phyloP scores from a whole-genome alignment of 2,329 filamentous ascomycete genomes.

The Alternaria tenuissima region DNA sequence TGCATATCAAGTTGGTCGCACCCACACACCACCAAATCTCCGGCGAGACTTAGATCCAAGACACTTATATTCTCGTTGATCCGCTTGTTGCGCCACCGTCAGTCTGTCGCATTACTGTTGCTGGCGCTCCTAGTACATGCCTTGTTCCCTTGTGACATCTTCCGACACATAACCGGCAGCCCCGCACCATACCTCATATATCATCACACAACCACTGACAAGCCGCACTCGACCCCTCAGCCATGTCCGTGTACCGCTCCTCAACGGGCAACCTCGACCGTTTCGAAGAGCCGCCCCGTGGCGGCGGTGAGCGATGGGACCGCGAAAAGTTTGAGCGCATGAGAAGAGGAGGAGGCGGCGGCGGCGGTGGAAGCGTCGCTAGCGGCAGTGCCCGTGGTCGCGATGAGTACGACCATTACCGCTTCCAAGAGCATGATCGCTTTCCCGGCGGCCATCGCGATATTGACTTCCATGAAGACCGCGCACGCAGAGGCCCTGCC shows the following conservation, averaged over 20 bases:
- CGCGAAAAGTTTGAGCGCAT: slow-evolving; percentile 60
- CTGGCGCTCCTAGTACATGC: slow-evolving; percentile 6
- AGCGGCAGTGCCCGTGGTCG: slow-evolving; percentile 27
- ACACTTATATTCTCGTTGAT: slow-evolving; percentile 24
- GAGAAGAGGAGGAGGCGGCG: slow-evolving; percentile 24
- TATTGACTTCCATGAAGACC: slow-evolving; percentile 54
- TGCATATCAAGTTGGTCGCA: slow-evolving; percentile 35
- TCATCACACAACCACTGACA: slow-evolving; percentile 14
- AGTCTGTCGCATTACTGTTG: slow-evolving; percentile 3
- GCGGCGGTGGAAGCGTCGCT: slow-evolving; percentile 13
- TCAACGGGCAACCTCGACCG: slow-evolving; percentile 56
- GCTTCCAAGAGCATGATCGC: slow-evolving; percentile 56
- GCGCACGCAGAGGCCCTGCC: slow-evolving; percentile 51
- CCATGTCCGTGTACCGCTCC: slow-evolving; percentile 45
- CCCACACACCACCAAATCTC: slow-evolving; percentile 24
- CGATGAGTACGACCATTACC: slow-evolving; percentile 49
- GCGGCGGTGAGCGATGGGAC: slow-evolving; percentile 56
- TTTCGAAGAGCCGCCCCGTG: slow-evolving; percentile 49
- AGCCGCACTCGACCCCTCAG: slow-evolving; percentile 14
- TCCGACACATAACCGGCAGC: slow-evolving; percentile 20
- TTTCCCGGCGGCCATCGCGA: slow-evolving; percentile 53
- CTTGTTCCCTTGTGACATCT: slow-evolving; percentile 6
- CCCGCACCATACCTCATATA: slow-evolving; percentile 28
- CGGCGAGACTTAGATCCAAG: slow-evolving; percentile 11
- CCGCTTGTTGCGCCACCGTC: slow-evolving; percentile 14